Evolutionary conservation across 2,329 filamentous ascomycete species (phyloP), one percentile per base, ranked within the genome.

Genomic region (Scytalidium sp.): DNA sequence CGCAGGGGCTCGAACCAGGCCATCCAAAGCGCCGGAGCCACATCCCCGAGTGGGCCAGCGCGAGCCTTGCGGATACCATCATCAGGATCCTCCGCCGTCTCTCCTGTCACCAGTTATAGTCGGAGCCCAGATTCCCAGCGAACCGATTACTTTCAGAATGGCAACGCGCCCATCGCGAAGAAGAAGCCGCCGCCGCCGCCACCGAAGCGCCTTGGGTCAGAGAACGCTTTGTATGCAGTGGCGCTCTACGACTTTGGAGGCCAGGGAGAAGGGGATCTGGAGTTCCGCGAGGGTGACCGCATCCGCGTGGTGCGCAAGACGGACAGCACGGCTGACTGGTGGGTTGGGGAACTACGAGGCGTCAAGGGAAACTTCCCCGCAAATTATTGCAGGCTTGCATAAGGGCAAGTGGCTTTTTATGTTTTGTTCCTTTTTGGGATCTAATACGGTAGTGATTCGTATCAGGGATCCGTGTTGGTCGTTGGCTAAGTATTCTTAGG

Each of bases 311-410:
- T 91, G 25, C 88, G 88, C 71, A 90, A 87, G 72, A 94, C 90
- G 2, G 79, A 82, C 6, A 90, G 85, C 53, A 85, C 83, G 19
- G 87, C 94, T 68, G 90, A 94, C 64, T 95, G 90, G 89, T 95
- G 90, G 90, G 81, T 89, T 54, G 90, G 90, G 11, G 88, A 94
- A 67, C 56, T 92, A 13, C 74, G 75, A 39, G 89, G 89, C 0
- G 66, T 74, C 21, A 79, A 76, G 62, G 90, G 90, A 3, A 84
- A 75, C 57, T 95, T 95, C 64, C 90, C 90, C 1, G 90, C 90
- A 6, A 95, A 95, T 67, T 95, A 95, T 69, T 89, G 86, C 62
- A 78, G 78, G 59, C 47, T 58, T 43, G 27, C 50, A 42, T 63
- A 29, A 56, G 21, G 20, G 19, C 15, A n/a, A 15, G 17, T 27